A percentile compares a stretch with the other conserved stretches of the same genome.
Conservation (phyloP, 202 grass and related monocot species). For the Setaria viridis region DNA sequence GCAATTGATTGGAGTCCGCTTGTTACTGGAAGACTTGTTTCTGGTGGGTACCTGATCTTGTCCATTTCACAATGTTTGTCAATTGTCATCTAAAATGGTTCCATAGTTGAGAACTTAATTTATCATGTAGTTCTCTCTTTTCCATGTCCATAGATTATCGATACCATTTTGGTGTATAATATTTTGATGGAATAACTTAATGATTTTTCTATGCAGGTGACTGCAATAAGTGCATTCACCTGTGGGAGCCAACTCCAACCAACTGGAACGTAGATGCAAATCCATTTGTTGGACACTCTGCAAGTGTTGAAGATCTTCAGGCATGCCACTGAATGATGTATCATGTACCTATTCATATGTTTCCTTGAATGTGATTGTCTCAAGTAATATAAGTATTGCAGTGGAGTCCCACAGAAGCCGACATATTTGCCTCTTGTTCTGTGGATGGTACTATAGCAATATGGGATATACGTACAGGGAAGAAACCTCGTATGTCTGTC, state of each 20-base stretch:
- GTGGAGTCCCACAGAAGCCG: conserved; percentile 92
- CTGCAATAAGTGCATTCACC: conserved; percentile 79
- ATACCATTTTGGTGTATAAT: conserved; percentile 11
- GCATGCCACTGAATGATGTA: conserved; percentile 40
- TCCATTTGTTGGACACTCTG: conserved; percentile 81
- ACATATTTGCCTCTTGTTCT: conserved; percentile 89
- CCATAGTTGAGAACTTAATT: no score
- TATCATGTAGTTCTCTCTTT: neutral
- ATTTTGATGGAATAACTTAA: conserved; percentile 26
- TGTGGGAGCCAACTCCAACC: conserved; percentile 80
- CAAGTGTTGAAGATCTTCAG: conserved; percentile 90
- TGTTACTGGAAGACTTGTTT: conserved; percentile 83
- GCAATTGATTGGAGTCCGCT: conserved; percentile 88
- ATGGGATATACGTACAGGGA: conserved; percentile 83
- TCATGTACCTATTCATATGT: conserved; percentile 16
- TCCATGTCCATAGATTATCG: neutral
- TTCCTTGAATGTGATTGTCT: conserved; percentile 30
- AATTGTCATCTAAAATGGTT: conserved; percentile 41
- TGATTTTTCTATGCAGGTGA: conserved; percentile 55
- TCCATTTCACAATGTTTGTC: conserved; percentile 34
- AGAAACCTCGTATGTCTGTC: conserved; percentile 62
- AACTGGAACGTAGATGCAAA: conserved; percentile 74
- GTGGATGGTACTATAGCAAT: conserved; percentile 81
- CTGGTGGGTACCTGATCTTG: conserved; percentile 61
- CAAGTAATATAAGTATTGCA: conserved; percentile 46